Base-by-base conservation (phyloP, 495 filamentous ascomycete genomes). In the Tuber calosporum region DNA sequence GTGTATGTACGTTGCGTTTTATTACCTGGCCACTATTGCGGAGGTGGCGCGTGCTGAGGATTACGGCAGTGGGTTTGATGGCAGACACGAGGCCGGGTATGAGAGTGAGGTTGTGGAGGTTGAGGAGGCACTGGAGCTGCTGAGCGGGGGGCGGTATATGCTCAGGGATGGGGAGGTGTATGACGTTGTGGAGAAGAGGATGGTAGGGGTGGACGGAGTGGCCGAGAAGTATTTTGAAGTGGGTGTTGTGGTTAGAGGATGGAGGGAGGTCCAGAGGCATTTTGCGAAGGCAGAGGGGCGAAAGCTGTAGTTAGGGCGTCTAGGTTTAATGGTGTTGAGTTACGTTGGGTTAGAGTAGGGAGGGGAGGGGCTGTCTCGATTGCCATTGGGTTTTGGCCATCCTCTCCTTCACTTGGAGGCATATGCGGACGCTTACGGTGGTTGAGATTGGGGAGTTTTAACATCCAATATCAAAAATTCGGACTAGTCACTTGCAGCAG, bases 41-140 rank as follows among this genome's bases (percentile, higher is more conserved):
- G 58, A 30, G 30, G 48, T 68, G 26, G 8, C 19, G 62, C 76
- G 74, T 2, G 78, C 67, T 20, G 4, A 40, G 26, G 74, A 76
- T 42, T 80, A 79, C 36, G 78, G 78, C 13, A 19, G 15, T n/a
- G 69, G 69, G 15, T 79, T 80, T 53, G 77, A 74, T 41, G 77
- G 78, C 13, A 42, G n/a, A 4, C 78, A 79, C 62, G 78, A 80
- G 67, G 38, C 15, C 2, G 74, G 74, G 13, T 79, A 79, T 69
- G 66, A 74, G 58, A 74, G 73, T 22, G 71, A 74, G 30, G 66
- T 80, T 39, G 71, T 79, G 26, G 42, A 62, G 9, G 15, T 80
- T 19, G 69, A 40, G 6, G 74, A 80, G 48, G 78, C 78, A 1
- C 74, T 80, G 20, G 42, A 26, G 42, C 19, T 79, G 66, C 38